These are phyloP conservation scores for Globisporangium apiculatum DNA, from an alignment of 352 stramenopile genomes.

Conservation along the genomic window DNA sequence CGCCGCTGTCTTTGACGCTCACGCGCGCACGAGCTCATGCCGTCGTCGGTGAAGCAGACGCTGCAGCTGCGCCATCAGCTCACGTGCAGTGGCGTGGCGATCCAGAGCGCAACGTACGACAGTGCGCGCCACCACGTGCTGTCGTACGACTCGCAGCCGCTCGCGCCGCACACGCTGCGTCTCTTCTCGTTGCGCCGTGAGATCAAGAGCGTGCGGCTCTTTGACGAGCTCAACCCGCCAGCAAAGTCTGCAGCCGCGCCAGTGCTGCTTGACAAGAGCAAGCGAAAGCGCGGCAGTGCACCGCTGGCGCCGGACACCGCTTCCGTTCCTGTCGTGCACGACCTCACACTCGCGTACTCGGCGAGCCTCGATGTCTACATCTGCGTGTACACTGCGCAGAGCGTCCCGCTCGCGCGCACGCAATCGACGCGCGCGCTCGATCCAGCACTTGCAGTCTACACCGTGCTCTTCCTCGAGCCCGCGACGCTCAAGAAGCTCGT, in stretches of 20 bases:
- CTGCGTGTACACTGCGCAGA: slow-evolving; percentile 40
- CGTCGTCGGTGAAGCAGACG: slow-evolving; percentile 28
- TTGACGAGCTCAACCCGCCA: slow-evolving; percentile 22
- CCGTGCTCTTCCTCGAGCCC: slow-evolving; percentile 56
- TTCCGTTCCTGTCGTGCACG: slow-evolving; percentile 14
- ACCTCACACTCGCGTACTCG: slow-evolving; percentile 38
- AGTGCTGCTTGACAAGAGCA: no score
- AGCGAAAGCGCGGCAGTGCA: no score
- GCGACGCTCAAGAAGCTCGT: slow-evolving; percentile 48
- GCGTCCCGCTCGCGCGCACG: slow-evolving; percentile 2
- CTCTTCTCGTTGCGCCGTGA: slow-evolving; percentile 70
- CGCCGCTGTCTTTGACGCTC: no score
- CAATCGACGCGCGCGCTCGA: slow-evolving; percentile 1
- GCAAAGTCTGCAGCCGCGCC: no score
- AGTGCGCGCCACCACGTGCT: slow-evolving; percentile 61
- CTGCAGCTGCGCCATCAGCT: slow-evolving; percentile 76
- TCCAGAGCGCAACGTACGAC: slow-evolving; percentile 60
- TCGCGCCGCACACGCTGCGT: slow-evolving; percentile 46
- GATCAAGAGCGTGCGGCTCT: slow-evolving; percentile 47
- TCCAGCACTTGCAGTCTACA: slow-evolving; percentile 17
- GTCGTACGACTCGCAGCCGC: slow-evolving; percentile 35
- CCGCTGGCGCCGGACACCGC: neutral
- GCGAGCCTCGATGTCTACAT: slow-evolving; percentile 45
- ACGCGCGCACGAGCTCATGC: neutral
- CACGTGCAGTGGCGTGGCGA: slow-evolving; percentile 37